Conservation (phyloP, 768 basidiomycete species). For the Collybiopsis confluens region DNA sequence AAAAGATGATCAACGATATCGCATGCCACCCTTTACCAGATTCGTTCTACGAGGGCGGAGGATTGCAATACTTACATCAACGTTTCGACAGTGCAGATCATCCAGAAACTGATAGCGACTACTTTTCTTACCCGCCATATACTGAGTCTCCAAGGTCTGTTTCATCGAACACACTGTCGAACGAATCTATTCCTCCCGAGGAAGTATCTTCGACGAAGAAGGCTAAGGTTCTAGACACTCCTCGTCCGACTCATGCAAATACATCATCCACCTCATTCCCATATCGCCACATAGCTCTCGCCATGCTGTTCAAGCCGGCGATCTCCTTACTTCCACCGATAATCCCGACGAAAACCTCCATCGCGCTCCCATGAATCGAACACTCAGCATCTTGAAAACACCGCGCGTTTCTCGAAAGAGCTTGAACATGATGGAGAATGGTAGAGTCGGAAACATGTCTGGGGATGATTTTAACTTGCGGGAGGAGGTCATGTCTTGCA, state of each 20-base stretch:
- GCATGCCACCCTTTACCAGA: slow-evolving; percentile 92
- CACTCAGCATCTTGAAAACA: slow-evolving; percentile 46
- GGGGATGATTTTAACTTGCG: slow-evolving; percentile 88
- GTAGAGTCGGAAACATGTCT: slow-evolving; percentile 24
- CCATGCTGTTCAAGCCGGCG: slow-evolving; percentile 70
- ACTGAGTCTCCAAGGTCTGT: slow-evolving; percentile 24
- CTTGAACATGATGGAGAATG: slow-evolving; percentile 23
- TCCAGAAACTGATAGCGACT: slow-evolving; percentile 53
- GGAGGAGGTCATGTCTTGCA: slow-evolving; percentile 95
- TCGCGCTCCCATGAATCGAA: slow-evolving; percentile 33
- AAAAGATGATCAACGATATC: slow-evolving; percentile 95
- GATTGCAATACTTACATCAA: slow-evolving; percentile 83
- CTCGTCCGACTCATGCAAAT: slow-evolving; percentile 4
- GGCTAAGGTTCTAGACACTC: slow-evolving; percentile 3
- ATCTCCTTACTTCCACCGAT: slow-evolving; percentile 60
- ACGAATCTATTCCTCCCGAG: not conserved
- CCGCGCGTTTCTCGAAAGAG: slow-evolving; percentile 36
- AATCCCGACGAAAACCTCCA: slow-evolving; percentile 43
- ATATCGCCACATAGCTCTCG: slow-evolving; percentile 32
- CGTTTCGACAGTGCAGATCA: slow-evolving; percentile 70
- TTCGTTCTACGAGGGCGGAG: slow-evolving; percentile 90
- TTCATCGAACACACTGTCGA: slow-evolving; percentile 20
- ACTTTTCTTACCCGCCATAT: slow-evolving; percentile 35
- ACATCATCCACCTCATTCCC: slow-evolving; percentile 6
- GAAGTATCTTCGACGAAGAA: slow-evolving; percentile 18